A percentile compares a stretch with the other conserved stretches of the same genome.
Evolutionary conservation across 306 rosid genomes (phyloP).

Genomic region (Vachellia collinsii): DNA sequence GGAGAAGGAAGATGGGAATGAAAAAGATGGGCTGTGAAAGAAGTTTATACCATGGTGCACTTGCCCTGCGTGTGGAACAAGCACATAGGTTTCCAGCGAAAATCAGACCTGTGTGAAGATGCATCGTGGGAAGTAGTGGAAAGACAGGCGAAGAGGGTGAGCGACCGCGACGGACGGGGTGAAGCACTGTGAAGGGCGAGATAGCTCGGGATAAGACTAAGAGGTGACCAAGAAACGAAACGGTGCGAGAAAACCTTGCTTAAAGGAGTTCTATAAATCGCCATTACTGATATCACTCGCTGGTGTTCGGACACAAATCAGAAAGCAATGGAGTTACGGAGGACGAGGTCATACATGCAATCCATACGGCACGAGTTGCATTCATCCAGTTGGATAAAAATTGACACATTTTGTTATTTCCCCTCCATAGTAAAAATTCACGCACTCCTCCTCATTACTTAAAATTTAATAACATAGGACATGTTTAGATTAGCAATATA

Average conservation of each 20-base stretch:
- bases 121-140: conserved; percentile 52
- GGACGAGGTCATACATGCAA: not conserved
- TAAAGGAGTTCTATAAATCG: conserved; percentile 44
- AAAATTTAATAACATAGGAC: no score
- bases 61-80: conserved; percentile 85
- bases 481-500: no score
- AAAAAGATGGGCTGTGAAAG: conserved; percentile 7
- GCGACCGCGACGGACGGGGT: conserved; percentile 38
- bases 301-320: not conserved
- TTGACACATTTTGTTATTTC: not conserved
- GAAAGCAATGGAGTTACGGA: not conserved
- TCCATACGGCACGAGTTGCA: not conserved
- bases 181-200: conserved; percentile 31
- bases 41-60: conserved; percentile 68
- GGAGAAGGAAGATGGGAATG: conserved; percentile 12
- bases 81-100: conserved; percentile 79
- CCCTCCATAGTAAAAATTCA: not conserved
- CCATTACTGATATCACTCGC: conserved; percentile 41
- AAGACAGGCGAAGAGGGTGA: conserved; percentile 50
- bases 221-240: conserved; percentile 39
- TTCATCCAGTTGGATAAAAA: not conserved
- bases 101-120: conserved; percentile 35
- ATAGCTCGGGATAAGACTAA: conserved; percentile 32
- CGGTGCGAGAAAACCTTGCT: conserved; percentile 41
- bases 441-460: no score